These are phyloP conservation scores for Phaeosphaeria sp. DNA, from an alignment of 2,329 filamentous ascomycete species.

Conservation along the genomic window DNA sequence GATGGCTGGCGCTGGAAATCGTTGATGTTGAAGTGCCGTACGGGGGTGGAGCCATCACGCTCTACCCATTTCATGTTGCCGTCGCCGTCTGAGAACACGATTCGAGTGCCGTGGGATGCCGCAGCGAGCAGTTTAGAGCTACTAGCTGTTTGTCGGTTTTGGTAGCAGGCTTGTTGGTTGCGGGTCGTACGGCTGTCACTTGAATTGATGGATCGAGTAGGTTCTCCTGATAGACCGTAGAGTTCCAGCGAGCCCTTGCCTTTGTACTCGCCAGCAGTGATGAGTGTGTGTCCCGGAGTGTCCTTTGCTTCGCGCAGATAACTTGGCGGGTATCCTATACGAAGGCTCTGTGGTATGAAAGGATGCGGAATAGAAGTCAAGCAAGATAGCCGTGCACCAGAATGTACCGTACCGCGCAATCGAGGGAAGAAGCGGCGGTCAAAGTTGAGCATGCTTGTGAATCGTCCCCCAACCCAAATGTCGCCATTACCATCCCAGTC, in stretches of 20 bases:
- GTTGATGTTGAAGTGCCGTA: constrained; percentile 66
- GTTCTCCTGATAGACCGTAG: constrained; percentile 67
- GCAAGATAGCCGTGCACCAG: constrained; percentile 78
- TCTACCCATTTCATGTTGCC: constrained; percentile 92
- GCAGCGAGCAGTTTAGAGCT: constrained; percentile 82
- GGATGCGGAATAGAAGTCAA: constrained; percentile 73
- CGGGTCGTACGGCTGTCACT: constrained; percentile 34
- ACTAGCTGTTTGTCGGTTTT: constrained; percentile 82
- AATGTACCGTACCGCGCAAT: constrained; percentile 79
- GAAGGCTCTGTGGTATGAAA: constrained; percentile 67
- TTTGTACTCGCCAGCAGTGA: constrained; percentile 90
- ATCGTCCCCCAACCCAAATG: constrained; percentile 88
- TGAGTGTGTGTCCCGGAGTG: constrained; percentile 67
- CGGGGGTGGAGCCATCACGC: constrained; percentile 70
- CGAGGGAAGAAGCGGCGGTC: constrained; percentile 84
- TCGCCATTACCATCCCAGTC: constrained; percentile 70
- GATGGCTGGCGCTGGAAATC: constrained; percentile 24
- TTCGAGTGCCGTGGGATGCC: constrained; percentile 77
- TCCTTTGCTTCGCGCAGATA: constrained; percentile 61
- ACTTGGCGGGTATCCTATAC: constrained; percentile 61
- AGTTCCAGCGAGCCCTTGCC: constrained; percentile 88
- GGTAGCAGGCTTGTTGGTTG: constrained; percentile 53
- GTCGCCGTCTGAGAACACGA: constrained; percentile 84
- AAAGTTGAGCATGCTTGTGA: constrained; percentile 87
- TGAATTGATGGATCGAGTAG: constrained; percentile 37